phyloP scores from a whole-genome alignment of 441 rosid species.

The Populus hybrid region DNA sequence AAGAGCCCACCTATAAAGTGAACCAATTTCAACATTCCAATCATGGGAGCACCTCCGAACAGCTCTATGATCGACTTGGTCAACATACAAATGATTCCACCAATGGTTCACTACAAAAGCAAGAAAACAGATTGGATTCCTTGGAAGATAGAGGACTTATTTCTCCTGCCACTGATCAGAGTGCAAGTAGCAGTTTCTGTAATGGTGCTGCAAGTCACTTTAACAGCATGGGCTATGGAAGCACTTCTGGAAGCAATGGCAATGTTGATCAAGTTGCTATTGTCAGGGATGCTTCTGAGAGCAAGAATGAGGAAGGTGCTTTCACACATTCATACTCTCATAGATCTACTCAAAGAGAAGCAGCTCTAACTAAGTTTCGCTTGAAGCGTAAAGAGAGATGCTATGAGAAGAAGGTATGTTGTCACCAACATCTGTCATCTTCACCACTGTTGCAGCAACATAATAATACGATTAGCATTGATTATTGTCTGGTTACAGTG shows the following conservation, averaged over 20 bases:
- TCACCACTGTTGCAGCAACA: neutral
- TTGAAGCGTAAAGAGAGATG: constrained; percentile 62
- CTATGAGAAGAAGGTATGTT: constrained; percentile 56
- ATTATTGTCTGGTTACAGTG: neutral
- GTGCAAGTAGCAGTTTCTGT: constrained; percentile 60
- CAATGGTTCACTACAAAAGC: constrained; percentile 26
- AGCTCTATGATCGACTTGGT: constrained; percentile 33
- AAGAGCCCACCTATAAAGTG: constrained; percentile 35
- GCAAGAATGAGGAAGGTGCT: constrained; percentile 44
- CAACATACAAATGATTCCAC: constrained; percentile 39
- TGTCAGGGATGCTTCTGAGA: constrained; percentile 39
- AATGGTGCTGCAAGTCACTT: constrained; percentile 36
- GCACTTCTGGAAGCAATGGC: constrained; percentile 46
- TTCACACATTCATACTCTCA: constrained; percentile 33
- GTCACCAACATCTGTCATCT: constrained; percentile 13
- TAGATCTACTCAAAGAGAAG: constrained; percentile 45
- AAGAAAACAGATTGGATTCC: constrained; percentile 30
- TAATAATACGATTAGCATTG: neutral
- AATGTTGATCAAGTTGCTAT: constrained; percentile 22
- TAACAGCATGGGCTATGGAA: constrained; percentile 43
- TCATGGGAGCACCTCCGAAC: constrained; percentile 36
- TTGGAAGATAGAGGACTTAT: constrained; percentile 51
- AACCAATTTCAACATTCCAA: constrained; percentile 30
- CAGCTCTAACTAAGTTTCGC: constrained; percentile 55
- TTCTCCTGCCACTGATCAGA: constrained; percentile 55